Evolutionary conservation across 2,329 filamentous ascomycete species (phyloP).

Genomic region (Neonectria neomacrospora): DNA sequence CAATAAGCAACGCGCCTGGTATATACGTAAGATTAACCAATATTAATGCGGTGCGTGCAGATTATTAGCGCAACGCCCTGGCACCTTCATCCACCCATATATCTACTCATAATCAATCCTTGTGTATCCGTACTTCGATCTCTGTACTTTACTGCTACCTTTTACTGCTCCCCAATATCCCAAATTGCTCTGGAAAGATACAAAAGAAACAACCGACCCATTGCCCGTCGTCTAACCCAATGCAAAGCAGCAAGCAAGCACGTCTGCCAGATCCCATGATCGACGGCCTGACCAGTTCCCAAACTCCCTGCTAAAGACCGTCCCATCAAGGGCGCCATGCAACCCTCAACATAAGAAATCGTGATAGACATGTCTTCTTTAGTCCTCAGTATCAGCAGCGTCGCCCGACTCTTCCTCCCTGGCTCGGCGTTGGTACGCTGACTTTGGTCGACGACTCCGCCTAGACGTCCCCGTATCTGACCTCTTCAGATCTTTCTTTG

Average conservation of each 20-base stretch:
- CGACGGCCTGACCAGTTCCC: conserved; percentile 9
- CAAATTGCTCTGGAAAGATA: conserved; percentile 3
- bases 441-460: conserved; percentile 15
- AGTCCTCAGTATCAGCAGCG: conserved; percentile 37
- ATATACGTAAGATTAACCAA: background rate
- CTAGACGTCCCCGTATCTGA: conserved; percentile 11
- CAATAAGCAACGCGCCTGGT: background rate
- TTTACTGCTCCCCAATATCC: background rate
- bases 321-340: conserved; percentile 7
- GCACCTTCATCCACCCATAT: background rate
- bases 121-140: background rate
- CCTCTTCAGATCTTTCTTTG: conserved; percentile 37
- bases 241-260: background rate
- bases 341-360: conserved; percentile 11
- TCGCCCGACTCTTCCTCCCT: conserved; percentile 33
- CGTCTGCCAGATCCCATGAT: background rate
- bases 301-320: conserved; percentile 22
- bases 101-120: background rate
- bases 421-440: background rate
- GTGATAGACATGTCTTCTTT: conserved; percentile 2
- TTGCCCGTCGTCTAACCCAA: background rate
- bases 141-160: background rate
- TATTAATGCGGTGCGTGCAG: background rate
- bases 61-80: background rate
- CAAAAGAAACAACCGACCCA: background rate